phyloP scores from a whole-genome alignment of 2,329 filamentous ascomycete species.

The Colletotrichum coccodes region DNA sequence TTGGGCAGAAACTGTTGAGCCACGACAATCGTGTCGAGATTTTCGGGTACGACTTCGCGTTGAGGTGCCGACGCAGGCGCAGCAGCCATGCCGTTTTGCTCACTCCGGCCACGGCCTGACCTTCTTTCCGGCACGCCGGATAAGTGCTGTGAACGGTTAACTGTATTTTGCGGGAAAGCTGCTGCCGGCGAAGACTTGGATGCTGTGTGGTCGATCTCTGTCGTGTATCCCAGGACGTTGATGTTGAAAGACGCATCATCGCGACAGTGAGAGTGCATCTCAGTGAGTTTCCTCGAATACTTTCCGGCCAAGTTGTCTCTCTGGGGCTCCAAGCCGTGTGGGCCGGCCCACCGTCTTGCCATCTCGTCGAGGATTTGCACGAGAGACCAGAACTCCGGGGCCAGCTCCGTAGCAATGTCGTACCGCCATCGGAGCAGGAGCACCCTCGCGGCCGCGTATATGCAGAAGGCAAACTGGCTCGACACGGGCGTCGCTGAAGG shows the following conservation, averaged over 20 bases:
- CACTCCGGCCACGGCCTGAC: neutral
- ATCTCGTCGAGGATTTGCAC: no score
- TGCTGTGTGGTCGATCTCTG: slow-evolving; percentile 20
- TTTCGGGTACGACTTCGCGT: neutral
- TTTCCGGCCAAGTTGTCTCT: no score
- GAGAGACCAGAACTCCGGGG: no score
- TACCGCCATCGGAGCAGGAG: no score
- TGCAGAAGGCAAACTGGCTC: no score
- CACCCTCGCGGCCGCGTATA: no score
- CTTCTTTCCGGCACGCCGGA: no score
- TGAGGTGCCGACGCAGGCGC: neutral
- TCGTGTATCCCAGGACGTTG: slow-evolving; percentile 13
- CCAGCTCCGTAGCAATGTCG: no score
- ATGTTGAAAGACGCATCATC: slow-evolving; percentile 26
- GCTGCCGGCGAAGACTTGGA: neutral
- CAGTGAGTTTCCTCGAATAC: no score
- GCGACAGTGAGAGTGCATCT: slow-evolving; percentile 29
- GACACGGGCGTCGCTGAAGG: no score
- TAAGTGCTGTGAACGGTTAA: no score
- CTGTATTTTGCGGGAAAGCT: neutral
- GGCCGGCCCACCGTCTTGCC: no score
- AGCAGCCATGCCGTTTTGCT: neutral
- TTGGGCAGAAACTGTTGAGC: neutral
- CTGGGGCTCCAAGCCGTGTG: neutral
- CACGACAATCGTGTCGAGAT: neutral